Evolutionary conservation across 371 early-diverging fungal species (phyloP), one percentile per base, ranked within the genome.

Genomic region (Actinomucor elegans): DNA sequence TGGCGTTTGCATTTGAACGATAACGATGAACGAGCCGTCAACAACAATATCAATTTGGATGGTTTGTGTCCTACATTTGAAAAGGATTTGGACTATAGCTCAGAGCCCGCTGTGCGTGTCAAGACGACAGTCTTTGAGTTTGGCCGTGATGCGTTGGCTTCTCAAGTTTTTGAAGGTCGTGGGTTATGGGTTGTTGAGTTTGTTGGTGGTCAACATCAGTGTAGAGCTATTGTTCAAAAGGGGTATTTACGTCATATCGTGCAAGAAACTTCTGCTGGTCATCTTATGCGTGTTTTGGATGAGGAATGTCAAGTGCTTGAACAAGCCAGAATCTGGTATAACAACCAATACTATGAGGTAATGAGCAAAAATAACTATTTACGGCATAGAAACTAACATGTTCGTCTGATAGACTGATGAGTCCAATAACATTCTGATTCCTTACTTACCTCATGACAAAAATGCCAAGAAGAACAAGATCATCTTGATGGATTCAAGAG

Each of bases 141-240:
- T 60, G 61, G 57, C 14, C 48, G 44, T n/a, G 28, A 56, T 0
- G 60, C 52, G 1, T 31, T 69, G 45, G 67, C 63, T 6, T 15
- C 62, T 14, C 60, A 66, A 6, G 48, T 66, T 4, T 67, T 78
- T 35, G 8, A 41, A 17, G 71, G 78, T 10, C 70, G 78, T 18
- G 78, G 78, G 14, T 52, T 64, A 3, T 78, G 78, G 78, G 67
- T 78, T 0, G 57, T 78, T 18, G 78, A 78, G 38, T 66, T 78
- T 29, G 64, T 78, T 4, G 73, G 78, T 20, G 75, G 66, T 24
- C 44, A 66, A 21, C 42, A 70, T 18, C 72, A 64, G 32, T 69
- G 73, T 26, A 57, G 75, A 32, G 69, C 66, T 17, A 55, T 78
- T 43, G 49, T 78, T 10, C 71, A 72, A 68, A 78, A 74, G 80